These are phyloP conservation scores for Tolypocladium tundrense DNA, from an alignment of 2,329 filamentous ascomycete genomes.

Conservation along the genomic window DNA sequence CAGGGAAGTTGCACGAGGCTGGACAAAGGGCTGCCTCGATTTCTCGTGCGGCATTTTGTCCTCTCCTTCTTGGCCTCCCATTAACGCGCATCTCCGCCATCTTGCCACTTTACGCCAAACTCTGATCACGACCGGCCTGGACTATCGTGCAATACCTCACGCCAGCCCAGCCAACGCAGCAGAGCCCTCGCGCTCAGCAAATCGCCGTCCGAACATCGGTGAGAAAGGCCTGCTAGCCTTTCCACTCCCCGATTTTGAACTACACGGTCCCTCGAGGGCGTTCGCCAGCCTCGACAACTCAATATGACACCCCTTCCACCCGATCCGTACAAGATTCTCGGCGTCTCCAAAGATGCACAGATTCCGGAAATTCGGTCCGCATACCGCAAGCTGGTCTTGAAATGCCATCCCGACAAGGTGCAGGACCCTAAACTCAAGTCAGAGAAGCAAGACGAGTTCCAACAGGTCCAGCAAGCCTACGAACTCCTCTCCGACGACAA, in stretches of 20 bases:
- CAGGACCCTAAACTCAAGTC: conserved; percentile 67
- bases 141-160: not conserved
- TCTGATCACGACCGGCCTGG: not conserved
- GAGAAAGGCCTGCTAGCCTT: not conserved
- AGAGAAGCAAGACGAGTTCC: conserved; percentile 77
- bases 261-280: not conserved
- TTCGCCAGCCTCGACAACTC: conserved; percentile 4
- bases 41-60: not conserved
- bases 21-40: not conserved
- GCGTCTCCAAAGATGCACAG: conserved; percentile 62
- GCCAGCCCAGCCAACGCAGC: not conserved
- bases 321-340: conserved; percentile 73
- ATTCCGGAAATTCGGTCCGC: conserved; percentile 63
- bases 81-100: not conserved
- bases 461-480: conserved; percentile 86
- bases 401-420: conserved; percentile 87
- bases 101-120: not conserved
- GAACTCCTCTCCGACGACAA: conserved; percentile 75
- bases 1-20: not conserved
- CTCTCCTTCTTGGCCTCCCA: not conserved
- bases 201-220: not conserved
- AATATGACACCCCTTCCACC: conserved; percentile 42
- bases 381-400: conserved; percentile 77
- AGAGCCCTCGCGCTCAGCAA: not conserved
- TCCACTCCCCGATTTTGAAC: conserved; percentile 1